These are phyloP conservation scores for Cladosporium sp. DNA, from an alignment of 2,329 filamentous ascomycete species.

Conservation along the genomic window DNA sequence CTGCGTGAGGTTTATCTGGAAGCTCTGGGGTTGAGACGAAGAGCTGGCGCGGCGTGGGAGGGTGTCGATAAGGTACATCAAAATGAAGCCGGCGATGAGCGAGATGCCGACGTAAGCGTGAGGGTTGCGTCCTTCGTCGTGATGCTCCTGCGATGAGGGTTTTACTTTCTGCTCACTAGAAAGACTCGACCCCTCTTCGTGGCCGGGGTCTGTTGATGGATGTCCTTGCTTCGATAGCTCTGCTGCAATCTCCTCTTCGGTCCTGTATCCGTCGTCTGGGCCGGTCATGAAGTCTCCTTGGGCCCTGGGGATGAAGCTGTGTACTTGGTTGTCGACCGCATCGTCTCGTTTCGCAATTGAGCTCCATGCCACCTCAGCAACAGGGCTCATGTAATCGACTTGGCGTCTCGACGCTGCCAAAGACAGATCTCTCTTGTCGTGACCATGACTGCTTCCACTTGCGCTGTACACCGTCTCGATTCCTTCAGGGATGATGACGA, in stretches of 20 bases:
- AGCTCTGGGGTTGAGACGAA: slow-evolving; percentile 60
- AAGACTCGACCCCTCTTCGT: slow-evolving; percentile 17
- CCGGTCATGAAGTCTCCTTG: slow-evolving; percentile 26
- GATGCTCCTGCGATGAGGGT: slow-evolving; percentile 1
- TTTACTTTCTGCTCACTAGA: slow-evolving; percentile 11
- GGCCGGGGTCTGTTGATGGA: slow-evolving; percentile 22
- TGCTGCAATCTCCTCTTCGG: slow-evolving; percentile 21
- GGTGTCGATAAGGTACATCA: slow-evolving; percentile 96
- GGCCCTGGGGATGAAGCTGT: not conserved
- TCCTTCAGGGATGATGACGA: slow-evolving; percentile 96
- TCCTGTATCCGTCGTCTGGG: slow-evolving; percentile 33
- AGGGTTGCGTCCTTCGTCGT: slow-evolving; percentile 48
- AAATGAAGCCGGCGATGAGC: slow-evolving; percentile 81
- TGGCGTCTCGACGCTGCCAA: not conserved
- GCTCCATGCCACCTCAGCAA: slow-evolving; percentile 9
- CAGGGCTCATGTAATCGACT: not conserved
- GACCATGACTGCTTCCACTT: slow-evolving; percentile 25
- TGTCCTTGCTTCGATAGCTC: slow-evolving; percentile 19
- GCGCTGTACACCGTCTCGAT: slow-evolving; percentile 81
- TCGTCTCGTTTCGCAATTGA: not conserved
- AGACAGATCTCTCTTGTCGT: slow-evolving; percentile 19
- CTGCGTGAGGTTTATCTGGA: slow-evolving; percentile 87
- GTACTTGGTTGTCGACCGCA: not conserved
- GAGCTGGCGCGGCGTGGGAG: slow-evolving; percentile 72
- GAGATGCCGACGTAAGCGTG: slow-evolving; percentile 84